Conservation (phyloP, 1,284 basidiomycete species). For the Papiliotrema laurentii region DNA sequence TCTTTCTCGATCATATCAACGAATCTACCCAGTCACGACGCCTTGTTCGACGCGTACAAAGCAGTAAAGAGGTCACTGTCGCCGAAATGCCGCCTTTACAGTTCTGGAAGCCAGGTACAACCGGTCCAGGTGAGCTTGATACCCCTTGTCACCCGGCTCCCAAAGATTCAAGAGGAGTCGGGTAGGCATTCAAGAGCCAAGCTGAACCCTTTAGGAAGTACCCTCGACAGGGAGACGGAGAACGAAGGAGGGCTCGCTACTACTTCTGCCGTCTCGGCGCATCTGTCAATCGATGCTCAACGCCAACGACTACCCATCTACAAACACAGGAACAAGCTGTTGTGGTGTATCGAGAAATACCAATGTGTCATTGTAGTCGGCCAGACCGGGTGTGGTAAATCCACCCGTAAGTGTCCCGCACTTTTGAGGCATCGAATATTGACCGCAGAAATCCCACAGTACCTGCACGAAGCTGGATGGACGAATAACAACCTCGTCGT, state of each 20-base stretch:
- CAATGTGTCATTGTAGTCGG: slow-evolving; percentile 82
- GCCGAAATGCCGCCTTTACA: slow-evolving; percentile 15
- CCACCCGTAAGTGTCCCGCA: slow-evolving; percentile 67
- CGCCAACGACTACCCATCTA: slow-evolving; percentile 78
- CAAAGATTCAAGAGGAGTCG: too few relatives aligned
- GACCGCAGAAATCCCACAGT: slow-evolving; percentile 80
- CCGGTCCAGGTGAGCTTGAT: slow-evolving; percentile 61
- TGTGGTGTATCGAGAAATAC: slow-evolving; percentile 78
- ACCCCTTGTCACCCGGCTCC: neutral
- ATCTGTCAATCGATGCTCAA: slow-evolving; percentile 63
- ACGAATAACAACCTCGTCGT: slow-evolving; percentile 71
- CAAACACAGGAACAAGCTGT: slow-evolving; percentile 76
- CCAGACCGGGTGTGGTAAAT: slow-evolving; percentile 96
- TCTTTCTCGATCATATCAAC: too few relatives aligned
- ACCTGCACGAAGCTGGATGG: slow-evolving; percentile 86
- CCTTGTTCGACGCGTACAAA: too few relatives aligned
- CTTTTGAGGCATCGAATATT: slow-evolving; percentile 1
- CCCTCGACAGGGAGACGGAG: slow-evolving; percentile 75
- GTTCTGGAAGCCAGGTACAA: slow-evolving; percentile 64
- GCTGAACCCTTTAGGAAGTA: slow-evolving; percentile 53
- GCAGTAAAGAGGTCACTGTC: too few relatives aligned
- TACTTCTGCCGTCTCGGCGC: slow-evolving; percentile 37
- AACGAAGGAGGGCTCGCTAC: slow-evolving; percentile 65
- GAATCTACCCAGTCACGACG: too few relatives aligned
- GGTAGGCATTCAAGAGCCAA: neutral